Percentiles rank a stretch among this genome's conserved stretches.
phyloP scores from a whole-genome alignment of 2,329 filamentous ascomycete genomes.

The Neopestalotiopsis sp. region DNA sequence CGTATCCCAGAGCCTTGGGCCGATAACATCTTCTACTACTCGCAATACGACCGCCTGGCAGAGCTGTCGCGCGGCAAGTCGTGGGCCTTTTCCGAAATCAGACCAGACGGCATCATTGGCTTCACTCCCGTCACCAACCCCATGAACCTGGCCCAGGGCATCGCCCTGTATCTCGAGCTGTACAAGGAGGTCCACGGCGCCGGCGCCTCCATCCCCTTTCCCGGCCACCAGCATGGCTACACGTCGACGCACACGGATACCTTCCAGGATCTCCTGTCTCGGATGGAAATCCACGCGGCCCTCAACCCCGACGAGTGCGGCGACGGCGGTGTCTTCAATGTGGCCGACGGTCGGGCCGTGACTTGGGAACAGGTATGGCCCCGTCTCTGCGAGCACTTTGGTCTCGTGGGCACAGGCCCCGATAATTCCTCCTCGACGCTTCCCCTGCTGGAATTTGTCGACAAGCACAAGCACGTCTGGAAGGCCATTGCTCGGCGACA shows the following conservation, averaged over 20 bases:
- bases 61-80: not conserved
- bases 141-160: not conserved
- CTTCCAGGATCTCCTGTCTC: not conserved
- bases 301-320: conserved; percentile 1
- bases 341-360: not conserved
- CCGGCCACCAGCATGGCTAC: not conserved
- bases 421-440: not conserved
- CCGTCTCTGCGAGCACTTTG: not conserved
- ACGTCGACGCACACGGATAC: not conserved
- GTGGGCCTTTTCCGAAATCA: not conserved
- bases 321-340: not conserved
- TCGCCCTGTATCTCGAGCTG: not conserved
- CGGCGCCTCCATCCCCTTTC: not conserved
- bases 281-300: not conserved
- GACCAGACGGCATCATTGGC: not conserved
- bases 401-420: not conserved
- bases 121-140: not conserved
- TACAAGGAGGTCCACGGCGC: not conserved
- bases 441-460: not conserved
- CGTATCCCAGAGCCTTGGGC: not conserved
- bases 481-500: not conserved
- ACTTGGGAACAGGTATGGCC: not conserved
- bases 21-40: not conserved
- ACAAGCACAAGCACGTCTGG: conserved; percentile 5
- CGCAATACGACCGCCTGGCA: not conserved